Percentiles rank a stretch among this genome's conserved stretches.
These are phyloP conservation scores for Elsinoe ampelina DNA, from an alignment of 2,329 filamentous ascomycete genomes.

Conservation along the genomic window DNA sequence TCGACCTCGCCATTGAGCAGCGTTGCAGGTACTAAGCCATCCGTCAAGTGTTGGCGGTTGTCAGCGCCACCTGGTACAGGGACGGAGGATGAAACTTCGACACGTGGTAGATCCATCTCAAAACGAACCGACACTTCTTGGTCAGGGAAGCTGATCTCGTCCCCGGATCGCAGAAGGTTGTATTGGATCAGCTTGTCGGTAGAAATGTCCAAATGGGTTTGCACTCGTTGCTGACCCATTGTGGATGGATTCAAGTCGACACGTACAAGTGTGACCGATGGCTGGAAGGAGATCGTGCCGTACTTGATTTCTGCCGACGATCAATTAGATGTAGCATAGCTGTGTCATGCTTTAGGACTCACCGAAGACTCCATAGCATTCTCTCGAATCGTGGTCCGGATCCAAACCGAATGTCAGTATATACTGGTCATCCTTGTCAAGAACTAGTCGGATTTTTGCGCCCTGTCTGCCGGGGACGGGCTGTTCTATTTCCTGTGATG, in stretches of 20 bases:
- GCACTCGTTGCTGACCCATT: not conserved
- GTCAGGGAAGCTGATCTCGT: not conserved
- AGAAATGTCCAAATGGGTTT: too few species aligned
- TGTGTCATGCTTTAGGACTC: not conserved
- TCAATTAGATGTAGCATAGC: not conserved
- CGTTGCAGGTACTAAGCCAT: not conserved
- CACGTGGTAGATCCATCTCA: not conserved
- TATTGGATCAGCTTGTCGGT: too few species aligned
- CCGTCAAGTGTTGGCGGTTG: not conserved
- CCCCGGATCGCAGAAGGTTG: not conserved
- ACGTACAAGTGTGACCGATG: not conserved
- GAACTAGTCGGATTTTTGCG: not conserved
- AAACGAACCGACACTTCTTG: not conserved
- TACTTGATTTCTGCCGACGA: not conserved
- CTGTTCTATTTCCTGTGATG: not conserved
- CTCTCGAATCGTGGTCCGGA: not conserved
- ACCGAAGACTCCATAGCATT: not conserved
- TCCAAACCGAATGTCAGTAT: not conserved
- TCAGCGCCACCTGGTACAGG: not conserved
- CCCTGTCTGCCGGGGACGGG: not conserved
- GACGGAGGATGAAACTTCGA: slow-evolving; percentile 4
- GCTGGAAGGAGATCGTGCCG: not conserved
- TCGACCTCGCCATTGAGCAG: not conserved
- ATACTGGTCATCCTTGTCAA: not conserved
- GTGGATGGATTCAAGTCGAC: not conserved